Conservation (phyloP, 2,329 filamentous ascomycete genomes). For the Cytospora piceae region DNA sequence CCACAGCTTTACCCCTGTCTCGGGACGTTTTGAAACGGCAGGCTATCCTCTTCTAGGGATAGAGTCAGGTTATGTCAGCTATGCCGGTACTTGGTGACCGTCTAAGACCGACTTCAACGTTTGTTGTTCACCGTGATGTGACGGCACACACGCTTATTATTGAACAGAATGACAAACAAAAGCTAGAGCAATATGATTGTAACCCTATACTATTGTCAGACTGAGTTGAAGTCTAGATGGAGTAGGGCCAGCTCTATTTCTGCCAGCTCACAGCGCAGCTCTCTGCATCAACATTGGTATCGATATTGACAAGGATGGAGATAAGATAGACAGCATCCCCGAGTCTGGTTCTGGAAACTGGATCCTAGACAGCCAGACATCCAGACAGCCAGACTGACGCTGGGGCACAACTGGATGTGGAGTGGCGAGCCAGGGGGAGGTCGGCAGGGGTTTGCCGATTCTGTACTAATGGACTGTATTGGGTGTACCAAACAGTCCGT, state of each 20-base stretch:
- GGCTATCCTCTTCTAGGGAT: neutral
- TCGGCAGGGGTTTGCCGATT: neutral
- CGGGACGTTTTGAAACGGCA: slow-evolving; percentile 24
- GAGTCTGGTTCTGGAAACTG: neutral
- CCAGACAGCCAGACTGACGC: neutral
- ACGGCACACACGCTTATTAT: neutral
- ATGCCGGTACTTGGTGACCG: neutral
- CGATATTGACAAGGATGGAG: neutral
- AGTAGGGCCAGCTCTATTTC: too few species aligned
- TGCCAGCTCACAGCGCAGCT: neutral
- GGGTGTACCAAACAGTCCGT: neutral
- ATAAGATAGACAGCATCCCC: neutral
- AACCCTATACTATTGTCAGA: neutral
- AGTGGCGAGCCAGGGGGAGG: neutral
- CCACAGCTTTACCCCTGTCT: slow-evolving; percentile 7
- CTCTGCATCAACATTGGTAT: neutral
- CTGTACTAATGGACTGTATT: neutral
- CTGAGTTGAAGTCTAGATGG: too few species aligned
- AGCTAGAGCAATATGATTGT: too few species aligned
- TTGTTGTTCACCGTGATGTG: neutral
- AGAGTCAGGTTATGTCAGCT: slow-evolving; percentile 12
- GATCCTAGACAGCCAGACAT: too few species aligned
- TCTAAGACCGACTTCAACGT: neutral
- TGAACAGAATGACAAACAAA: neutral
- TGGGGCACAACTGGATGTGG: neutral